Evolutionary conservation across 179 eudicot genomes (phyloP).

Genomic region (Monotropa hypopitys): DNA sequence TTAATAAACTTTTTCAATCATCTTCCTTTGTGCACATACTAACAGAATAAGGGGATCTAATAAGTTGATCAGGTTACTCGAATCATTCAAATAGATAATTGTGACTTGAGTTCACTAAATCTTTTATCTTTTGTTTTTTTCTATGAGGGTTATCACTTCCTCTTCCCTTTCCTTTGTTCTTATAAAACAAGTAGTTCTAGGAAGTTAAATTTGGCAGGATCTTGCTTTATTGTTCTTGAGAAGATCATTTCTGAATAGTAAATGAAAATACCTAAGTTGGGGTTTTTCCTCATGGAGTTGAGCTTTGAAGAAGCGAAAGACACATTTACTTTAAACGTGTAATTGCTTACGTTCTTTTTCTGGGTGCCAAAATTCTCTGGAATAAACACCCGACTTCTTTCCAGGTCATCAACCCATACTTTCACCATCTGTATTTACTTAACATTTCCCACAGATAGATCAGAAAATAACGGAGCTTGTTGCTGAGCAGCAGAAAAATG

Average conservation of each 20-base stretch:
- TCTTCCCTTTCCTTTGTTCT: background rate
- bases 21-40: background rate
- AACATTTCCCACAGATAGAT: constrained; percentile 64
- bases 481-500: constrained; percentile 84
- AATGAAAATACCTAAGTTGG: background rate
- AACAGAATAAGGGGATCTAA: background rate
- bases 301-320: background rate
- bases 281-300: background rate
- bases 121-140: background rate
- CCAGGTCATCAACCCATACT: background rate
- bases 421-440: constrained; percentile 26
- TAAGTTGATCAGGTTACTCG: background rate
- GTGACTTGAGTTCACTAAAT: background rate
- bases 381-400: background rate
- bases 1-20: background rate
- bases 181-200: too few relatives aligned
- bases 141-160: background rate
- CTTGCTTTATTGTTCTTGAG: background rate
- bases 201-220: background rate
- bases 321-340: background rate
- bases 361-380: background rate
- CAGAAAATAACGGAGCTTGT: constrained; percentile 59
- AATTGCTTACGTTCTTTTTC: background rate
- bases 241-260: background rate
- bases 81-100: too few relatives aligned